Evolutionary conservation across 768 basidiomycete genomes (phyloP).

Genomic region (Suillus spraguei): DNA sequence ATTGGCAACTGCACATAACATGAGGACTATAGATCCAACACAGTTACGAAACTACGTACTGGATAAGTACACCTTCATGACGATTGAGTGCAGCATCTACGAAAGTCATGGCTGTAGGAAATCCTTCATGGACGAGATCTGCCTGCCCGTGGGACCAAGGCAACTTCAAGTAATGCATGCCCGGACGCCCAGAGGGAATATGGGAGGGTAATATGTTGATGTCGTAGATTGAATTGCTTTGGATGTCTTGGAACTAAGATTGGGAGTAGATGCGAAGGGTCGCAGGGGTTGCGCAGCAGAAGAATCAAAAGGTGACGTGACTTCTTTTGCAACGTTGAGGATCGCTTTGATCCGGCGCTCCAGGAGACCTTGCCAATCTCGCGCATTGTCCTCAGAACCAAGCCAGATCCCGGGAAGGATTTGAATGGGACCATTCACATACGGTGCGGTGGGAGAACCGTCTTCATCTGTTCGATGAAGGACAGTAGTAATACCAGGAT

Average conservation of each 20-base stretch:
- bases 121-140: slow-evolving; percentile 79
- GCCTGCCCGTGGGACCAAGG: slow-evolving; percentile 95
- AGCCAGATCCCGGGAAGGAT: slow-evolving; percentile 88
- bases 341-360: slow-evolving; percentile 77
- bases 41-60: slow-evolving; percentile 55
- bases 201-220: slow-evolving; percentile 66
- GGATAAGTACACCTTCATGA: slow-evolving; percentile 80
- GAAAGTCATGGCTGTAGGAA: slow-evolving; percentile 79
- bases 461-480: slow-evolving; percentile 70
- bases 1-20: slow-evolving; percentile 72
- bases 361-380: slow-evolving; percentile 72
- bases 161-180: slow-evolving; percentile 86
- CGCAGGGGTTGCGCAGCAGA: slow-evolving; percentile 51
- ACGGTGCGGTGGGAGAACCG: slow-evolving; percentile 62
- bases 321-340: slow-evolving; percentile 94
- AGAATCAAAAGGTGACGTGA: slow-evolving; percentile 68
- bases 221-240: slow-evolving; percentile 38
- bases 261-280: slow-evolving; percentile 68
- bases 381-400: slow-evolving; percentile 90
- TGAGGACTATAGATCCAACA: slow-evolving; percentile 20
- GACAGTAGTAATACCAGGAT: slow-evolving; percentile 48
- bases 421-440: slow-evolving; percentile 80
- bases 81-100: slow-evolving; percentile 75
- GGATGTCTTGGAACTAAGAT: slow-evolving; percentile 41
- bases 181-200: slow-evolving; percentile 67